phyloP scores from a whole-genome alignment of 2,329 filamentous ascomycete species.

The Neurospora sp. region DNA sequence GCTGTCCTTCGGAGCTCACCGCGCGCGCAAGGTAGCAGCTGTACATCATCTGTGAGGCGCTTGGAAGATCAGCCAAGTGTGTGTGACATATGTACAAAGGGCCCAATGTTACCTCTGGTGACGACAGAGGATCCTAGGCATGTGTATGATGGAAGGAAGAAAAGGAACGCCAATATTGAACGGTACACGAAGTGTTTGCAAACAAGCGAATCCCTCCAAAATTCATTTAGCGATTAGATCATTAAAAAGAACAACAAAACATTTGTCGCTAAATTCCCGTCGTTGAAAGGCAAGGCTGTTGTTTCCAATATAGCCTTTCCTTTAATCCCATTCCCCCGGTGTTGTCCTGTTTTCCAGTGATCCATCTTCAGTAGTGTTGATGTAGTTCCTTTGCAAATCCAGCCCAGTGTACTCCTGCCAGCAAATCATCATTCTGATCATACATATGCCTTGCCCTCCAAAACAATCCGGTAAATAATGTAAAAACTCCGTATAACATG shows the following conservation, averaged over 20 bases:
- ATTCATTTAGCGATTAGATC: not conserved
- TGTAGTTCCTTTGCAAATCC: not conserved
- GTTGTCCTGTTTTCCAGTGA: not conserved
- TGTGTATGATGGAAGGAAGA: not conserved
- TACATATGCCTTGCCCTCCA: not conserved
- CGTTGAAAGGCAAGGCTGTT: not conserved
- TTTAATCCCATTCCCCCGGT: not conserved
- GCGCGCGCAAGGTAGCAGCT: not conserved
- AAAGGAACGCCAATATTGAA: not conserved
- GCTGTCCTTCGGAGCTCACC: not conserved
- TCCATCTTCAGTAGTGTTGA: not conserved
- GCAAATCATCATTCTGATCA: not conserved
- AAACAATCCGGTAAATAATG: not conserved
- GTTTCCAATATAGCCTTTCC: not conserved
- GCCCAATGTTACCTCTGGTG: not conserved
- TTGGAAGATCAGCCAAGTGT: not conserved
- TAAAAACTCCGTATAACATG: not conserved
- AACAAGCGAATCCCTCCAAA: not conserved
- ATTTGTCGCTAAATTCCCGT: not conserved
- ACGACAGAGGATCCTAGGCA: not conserved
- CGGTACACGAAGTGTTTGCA: not conserved
- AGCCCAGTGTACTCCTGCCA: not conserved
- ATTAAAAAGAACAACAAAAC: not conserved
- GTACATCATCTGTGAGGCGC: not conserved
- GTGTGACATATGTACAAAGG: not conserved